These are phyloP conservation scores for Hansenula lynferdii DNA, from an alignment of 1,139 yeast genomes.

Conservation along the genomic window DNA sequence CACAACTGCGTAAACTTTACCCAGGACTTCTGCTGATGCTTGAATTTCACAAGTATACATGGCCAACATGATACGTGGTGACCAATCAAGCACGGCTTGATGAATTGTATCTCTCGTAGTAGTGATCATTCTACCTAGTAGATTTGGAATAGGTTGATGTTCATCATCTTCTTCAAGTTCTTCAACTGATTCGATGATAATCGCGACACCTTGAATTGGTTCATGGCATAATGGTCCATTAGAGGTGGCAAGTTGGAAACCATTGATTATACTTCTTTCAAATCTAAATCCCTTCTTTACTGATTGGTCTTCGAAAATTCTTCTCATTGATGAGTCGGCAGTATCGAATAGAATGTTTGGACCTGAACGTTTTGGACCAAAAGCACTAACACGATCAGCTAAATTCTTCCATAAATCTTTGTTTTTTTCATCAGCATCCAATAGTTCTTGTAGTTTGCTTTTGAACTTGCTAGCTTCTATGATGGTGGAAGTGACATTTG, in stretches of 20 bases:
- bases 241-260: slow-evolving; percentile 76
- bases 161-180: slow-evolving; percentile 31
- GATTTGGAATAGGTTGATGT: slow-evolving; percentile 25
- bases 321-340: slow-evolving; percentile 33
- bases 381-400: slow-evolving; percentile 49
- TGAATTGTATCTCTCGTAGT: slow-evolving; percentile 72
- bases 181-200: slow-evolving; percentile 39
- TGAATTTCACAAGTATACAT: slow-evolving; percentile 94
- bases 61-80: slow-evolving; percentile 88
- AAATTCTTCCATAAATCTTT: slow-evolving; percentile 21
- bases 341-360: slow-evolving; percentile 70
- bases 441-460: slow-evolving; percentile 28
- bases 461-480: slow-evolving; percentile 28
- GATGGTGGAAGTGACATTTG: slow-evolving; percentile 16
- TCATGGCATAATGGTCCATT: slow-evolving; percentile 91
- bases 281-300: slow-evolving; percentile 38
- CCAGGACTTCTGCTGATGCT: slow-evolving; percentile 90
- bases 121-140: slow-evolving; percentile 70
- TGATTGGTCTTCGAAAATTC: slow-evolving; percentile 20
- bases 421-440: slow-evolving; percentile 28
- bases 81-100: slow-evolving; percentile 64
- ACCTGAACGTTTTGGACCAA: slow-evolving; percentile 78
- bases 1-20: slow-evolving; percentile 92
- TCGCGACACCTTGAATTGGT: slow-evolving; percentile 77
- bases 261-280: slow-evolving; percentile 70